Evolutionary conservation across 768 basidiomycete genomes (phyloP), one percentile per base, ranked within the genome.

Genomic region (Trametes meyenii): DNA sequence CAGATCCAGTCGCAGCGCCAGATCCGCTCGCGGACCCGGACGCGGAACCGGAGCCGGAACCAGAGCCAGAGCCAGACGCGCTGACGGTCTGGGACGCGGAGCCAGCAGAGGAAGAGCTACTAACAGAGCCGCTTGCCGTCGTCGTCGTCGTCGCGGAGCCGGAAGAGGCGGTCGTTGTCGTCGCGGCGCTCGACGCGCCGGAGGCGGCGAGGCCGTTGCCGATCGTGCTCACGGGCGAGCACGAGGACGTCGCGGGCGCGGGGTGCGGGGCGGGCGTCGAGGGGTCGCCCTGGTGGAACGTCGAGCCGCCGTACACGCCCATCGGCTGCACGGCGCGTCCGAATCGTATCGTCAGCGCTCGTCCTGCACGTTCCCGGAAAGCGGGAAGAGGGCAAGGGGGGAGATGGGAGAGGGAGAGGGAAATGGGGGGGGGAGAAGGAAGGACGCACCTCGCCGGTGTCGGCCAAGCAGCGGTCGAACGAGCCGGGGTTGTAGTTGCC

Each of bases 261-360:
- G 85, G 81, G 66, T 87, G 85, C 1, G 85, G 76, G 7, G 78
- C 42, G 14, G 88, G 86, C 1, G 84, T 88, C 0, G 62, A 70
- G 0, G 81, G 78, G 35, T 85, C 72, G 39, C 86, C 86, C 77
- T 92, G 90, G 68, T 80, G 72, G 76, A 84, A 89, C 0, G 87
- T 88, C 14, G 86, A 89, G 17, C 76, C 72, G 36, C 84, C 84
- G 66, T 89, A 87, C n/a, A 89, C 79, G 29, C 87, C 87, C 84
- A 86, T 85, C 3, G 85, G 83, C 82, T 84, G 56, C 49, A 46
- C 56, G 11, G 23, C 35, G 24, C 21, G 7, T 14, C 12, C 16
- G 38, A 39, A 8, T 7, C 8, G 14, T 7, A 39, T 14, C 38
- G 38, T 39, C 38, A 39, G 38, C 38, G 38, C 8, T 39, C 8